Conservation (phyloP, 225 moss, liverwort and hornwort genomes). For the Bryoerythrophyllum caledonicum region DNA sequence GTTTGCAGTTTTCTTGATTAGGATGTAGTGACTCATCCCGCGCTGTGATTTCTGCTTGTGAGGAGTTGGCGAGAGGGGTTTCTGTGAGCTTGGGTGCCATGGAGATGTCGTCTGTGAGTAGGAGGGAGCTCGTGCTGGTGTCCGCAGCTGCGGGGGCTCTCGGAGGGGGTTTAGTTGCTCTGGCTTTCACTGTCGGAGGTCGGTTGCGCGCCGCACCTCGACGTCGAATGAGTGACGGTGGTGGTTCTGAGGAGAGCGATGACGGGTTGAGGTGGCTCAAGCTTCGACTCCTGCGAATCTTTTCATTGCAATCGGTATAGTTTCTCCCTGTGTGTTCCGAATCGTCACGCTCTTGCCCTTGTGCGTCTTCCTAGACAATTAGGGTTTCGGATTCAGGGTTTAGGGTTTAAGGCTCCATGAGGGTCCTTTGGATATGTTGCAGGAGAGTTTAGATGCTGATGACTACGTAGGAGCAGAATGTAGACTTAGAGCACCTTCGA, state of each 20-base stretch:
- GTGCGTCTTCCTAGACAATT: neutral
- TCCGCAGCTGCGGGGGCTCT: constrained; percentile 42
- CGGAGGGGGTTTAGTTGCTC: constrained; percentile 52
- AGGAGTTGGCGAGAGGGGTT: neutral
- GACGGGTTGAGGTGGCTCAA: constrained; percentile 22
- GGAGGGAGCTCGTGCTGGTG: constrained; percentile 45
- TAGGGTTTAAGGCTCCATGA: constrained; percentile 14
- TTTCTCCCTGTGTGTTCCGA: neutral
- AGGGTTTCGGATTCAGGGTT: constrained; percentile 25
- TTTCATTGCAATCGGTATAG: constrained; percentile 30
- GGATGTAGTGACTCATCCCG: neutral
- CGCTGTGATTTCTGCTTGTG: neutral
- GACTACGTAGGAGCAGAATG: neutral
- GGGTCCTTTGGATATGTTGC: neutral
- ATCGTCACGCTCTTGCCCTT: too few relatives aligned
- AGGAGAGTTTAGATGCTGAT: neutral
- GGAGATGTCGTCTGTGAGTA: constrained; percentile 34
- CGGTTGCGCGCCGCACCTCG: constrained; percentile 17
- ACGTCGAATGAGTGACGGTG: constrained; percentile 4
- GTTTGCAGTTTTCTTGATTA: neutral
- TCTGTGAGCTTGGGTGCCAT: neutral
- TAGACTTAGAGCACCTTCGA: neutral
- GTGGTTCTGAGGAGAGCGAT: constrained; percentile 14
- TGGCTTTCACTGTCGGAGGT: constrained; percentile 34
- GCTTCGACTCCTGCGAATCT: constrained; percentile 29